Evolutionary conservation across 805 yeast species (phyloP), one percentile per base, ranked within the genome.

Genomic region (Zygosaccharomyces pseudorouxii): DNA sequence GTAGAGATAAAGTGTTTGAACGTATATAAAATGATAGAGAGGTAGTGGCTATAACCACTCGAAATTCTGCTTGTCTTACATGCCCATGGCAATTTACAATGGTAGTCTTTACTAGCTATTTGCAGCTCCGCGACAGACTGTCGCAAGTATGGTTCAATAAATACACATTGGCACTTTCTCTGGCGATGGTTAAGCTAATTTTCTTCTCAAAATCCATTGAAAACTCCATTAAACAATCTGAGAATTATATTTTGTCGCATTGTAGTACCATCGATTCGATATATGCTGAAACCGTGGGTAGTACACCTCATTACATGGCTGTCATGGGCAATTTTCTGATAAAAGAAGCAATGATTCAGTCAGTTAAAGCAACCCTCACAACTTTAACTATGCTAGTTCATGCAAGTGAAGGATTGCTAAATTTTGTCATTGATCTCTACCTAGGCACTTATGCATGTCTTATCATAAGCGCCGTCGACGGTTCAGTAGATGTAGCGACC

Each of bases 401-500:
- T 0, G 84, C 81, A 0, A 69, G 82, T 6, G 83, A 86, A 55
- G 72, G 75, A 37, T 53, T 89, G 36, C 62, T 87, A 0, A 60
- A 79, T 3, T 87, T 92, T 60, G 70, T 80, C 6, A 68, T 92
- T 7, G 89, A 89, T 28, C 57, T 92, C 54, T 78, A 85, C 42
- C 65, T 89, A 2, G 98, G 97, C 0, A 93, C 98, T 0, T 88
- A 87, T 65, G 83, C 85, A 0, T 93, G 99, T 65, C 71, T 93
- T 11, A 63, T 89, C 11, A 79, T 86, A 0, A 82, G 93, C 4
- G 79, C 89, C 0, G 72, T 90, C 5, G 82, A 80, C 57, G 87
- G 90, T 3, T 76, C 86, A 0, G 84, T 82, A 1, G 81, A 80
- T 55, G 79, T 81, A 27, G 95, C 95, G 0, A 63, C 86, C 1